Percentiles rank a stretch among this genome's conserved stretches.
Conservation (phyloP, 768 basidiomycete genomes). For the Mrakia gelida region DNA sequence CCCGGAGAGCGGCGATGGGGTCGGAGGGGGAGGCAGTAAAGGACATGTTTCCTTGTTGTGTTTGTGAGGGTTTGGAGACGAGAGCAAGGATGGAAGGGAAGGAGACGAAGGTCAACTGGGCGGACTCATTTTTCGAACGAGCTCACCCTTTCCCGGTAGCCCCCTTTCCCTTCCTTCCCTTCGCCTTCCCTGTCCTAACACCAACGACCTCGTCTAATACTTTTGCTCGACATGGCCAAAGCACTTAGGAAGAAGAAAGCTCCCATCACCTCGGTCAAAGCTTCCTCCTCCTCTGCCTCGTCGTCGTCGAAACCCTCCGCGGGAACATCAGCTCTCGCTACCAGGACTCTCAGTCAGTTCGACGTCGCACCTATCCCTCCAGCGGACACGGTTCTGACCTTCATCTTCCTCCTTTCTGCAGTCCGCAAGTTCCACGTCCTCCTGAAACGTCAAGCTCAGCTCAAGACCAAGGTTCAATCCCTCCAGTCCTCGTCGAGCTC, state of each 20-base stretch:
- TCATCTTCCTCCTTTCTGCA: neutral
- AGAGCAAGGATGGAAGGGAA: too few species aligned
- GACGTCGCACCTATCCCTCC: neutral
- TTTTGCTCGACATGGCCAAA: neutral
- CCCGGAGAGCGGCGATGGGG: conserved; percentile 4
- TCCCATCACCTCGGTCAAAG: conserved; percentile 15
- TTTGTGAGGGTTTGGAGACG: neutral
- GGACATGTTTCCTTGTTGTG: neutral
- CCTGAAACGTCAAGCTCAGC: conserved; percentile 61
- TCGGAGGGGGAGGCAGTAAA: neutral
- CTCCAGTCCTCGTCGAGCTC: neutral
- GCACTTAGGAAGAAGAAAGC: conserved; percentile 11
- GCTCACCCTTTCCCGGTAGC: too few species aligned
- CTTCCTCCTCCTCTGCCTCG: neutral
- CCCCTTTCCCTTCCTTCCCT: too few species aligned
- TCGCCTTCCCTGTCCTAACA: neutral
- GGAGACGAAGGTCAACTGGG: neutral
- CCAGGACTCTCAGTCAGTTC: conserved; percentile 27
- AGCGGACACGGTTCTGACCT: neutral
- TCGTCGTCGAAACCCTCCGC: conserved; percentile 10
- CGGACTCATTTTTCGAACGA: neutral
- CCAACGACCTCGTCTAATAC: neutral
- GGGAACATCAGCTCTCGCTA: conserved; percentile 26
- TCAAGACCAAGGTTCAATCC: conserved; percentile 45
- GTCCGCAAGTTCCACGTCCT: conserved; percentile 74